phyloP scores from a whole-genome alignment of 805 yeast genomes.

The Metschnikowia kunwiensis region DNA sequence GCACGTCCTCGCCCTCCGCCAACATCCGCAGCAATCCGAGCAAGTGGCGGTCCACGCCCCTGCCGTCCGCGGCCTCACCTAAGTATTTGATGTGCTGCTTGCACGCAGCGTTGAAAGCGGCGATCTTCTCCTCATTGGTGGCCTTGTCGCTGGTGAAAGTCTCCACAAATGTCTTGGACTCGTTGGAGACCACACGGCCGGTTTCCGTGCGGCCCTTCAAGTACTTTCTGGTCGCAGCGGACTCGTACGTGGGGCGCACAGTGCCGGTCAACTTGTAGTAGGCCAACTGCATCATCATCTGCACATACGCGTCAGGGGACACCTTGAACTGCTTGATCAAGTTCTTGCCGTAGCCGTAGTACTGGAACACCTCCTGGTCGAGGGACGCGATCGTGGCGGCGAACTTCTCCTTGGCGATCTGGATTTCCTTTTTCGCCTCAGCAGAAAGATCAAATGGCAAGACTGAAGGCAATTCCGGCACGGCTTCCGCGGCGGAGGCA shows the following conservation, averaged over 20 bases:
- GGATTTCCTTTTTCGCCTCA: conserved; percentile 48
- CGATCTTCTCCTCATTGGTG: conserved; percentile 53
- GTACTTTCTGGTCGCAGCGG: conserved; percentile 89
- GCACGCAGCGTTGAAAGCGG: conserved; percentile 68
- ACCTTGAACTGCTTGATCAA: conserved; percentile 78
- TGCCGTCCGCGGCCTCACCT: conserved; percentile 75
- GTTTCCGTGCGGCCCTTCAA: conserved; percentile 93
- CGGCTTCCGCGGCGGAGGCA: conserved; percentile 10
- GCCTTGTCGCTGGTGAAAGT: conserved; percentile 63
- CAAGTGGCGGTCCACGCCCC: conserved; percentile 91
- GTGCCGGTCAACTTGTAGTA: conserved; percentile 79
- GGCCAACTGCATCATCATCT: conserved; percentile 87
- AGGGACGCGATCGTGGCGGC: conserved; percentile 56
- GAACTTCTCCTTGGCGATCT: conserved; percentile 55
- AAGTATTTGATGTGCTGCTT: conserved; percentile 72
- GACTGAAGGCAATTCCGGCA: conserved; percentile 20
- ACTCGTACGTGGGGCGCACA: conserved; percentile 88
- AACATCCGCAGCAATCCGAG: conserved; percentile 80
- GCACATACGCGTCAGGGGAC: conserved; percentile 93
- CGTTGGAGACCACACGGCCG: conserved; percentile 77
- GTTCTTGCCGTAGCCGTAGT: conserved; percentile 81
- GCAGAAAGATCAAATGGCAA: conserved; percentile 61
- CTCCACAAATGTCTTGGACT: conserved; percentile 65
- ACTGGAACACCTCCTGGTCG: conserved; percentile 75
- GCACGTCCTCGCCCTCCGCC: conserved; percentile 54